Evolutionary conservation across 2,329 filamentous ascomycete genomes (phyloP).

Genomic region (Sarocladium oryzae): DNA sequence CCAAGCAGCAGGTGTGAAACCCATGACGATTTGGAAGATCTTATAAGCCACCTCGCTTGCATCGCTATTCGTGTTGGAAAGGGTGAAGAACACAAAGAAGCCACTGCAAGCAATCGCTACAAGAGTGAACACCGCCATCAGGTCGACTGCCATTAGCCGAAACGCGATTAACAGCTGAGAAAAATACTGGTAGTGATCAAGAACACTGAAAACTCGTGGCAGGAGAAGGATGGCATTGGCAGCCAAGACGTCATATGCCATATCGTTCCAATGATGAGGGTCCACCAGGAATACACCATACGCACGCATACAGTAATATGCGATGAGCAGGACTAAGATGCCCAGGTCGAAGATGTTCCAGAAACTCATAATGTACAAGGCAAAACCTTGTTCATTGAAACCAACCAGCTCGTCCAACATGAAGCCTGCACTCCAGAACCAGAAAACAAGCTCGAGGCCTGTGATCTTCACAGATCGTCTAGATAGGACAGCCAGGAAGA

Average conservation of each 20-base stretch:
- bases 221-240: conserved; percentile 85
- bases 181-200: conserved; percentile 95
- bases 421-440: conserved; percentile 96
- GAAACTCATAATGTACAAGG: conserved; percentile 93
- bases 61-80: conserved; percentile 67
- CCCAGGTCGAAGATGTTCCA: conserved; percentile 96
- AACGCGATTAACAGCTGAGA: conserved; percentile 92
- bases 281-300: conserved; percentile 83
- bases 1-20: conserved; percentile 93
- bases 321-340: conserved; percentile 75
- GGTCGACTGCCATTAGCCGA: conserved; percentile 84
- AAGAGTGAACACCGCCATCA: conserved; percentile 76
- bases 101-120: conserved; percentile 86
- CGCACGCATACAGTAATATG: conserved; percentile 84
- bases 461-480: conserved; percentile 76
- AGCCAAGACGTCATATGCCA: conserved; percentile 90
- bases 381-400: conserved; percentile 95
- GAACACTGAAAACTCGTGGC: conserved; percentile 82
- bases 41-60: conserved; percentile 72
- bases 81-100: conserved; percentile 90
- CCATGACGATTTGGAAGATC: conserved; percentile 91
- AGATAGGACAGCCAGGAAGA: conserved; percentile 78
- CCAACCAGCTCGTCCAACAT: conserved; percentile 95
- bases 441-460: conserved; percentile 79
- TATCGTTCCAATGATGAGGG: conserved; percentile 65